Percentiles rank a stretch among this genome's conserved stretches.
Conservation (phyloP, 345 rosid species). For the Salix koriyanagi region DNA sequence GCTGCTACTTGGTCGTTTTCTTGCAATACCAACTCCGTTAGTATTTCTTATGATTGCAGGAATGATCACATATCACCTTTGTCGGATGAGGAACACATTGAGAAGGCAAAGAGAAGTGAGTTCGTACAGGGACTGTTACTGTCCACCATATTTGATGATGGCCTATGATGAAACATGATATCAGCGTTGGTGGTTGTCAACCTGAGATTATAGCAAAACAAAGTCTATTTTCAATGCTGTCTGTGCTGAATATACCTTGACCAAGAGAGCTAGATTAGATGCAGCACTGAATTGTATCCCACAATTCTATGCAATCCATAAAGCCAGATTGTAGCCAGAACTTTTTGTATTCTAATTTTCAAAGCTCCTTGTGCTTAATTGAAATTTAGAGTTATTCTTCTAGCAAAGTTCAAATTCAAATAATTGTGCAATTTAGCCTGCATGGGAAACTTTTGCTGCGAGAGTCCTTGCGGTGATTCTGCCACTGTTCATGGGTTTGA, state of each 20-base stretch:
- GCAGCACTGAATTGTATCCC: conserved; percentile 7
- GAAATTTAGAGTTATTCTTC: neutral
- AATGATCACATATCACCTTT: conserved; percentile 29
- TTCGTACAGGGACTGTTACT: conserved; percentile 62
- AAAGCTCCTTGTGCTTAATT: neutral
- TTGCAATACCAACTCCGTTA: neutral
- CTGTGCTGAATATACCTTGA: neutral
- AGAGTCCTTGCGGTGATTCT: neutral
- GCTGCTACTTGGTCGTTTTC: neutral
- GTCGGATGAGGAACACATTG: conserved; percentile 45
- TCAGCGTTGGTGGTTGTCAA: conserved; percentile 1
- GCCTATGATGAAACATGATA: conserved; percentile 27
- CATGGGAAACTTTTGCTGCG: neutral
- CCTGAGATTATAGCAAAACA: neutral
- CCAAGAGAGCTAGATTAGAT: conserved; percentile 8
- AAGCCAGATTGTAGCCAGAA: conserved; percentile 5
- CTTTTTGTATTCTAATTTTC: neutral
- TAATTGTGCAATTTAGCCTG: neutral
- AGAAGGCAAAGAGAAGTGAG: conserved; percentile 57
- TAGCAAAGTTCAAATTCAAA: neutral
- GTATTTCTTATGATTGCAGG: conserved; percentile 24
- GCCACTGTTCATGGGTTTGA: neutral
- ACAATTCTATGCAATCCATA: neutral
- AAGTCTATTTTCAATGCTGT: neutral
- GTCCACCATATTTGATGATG: conserved; percentile 49